Percentiles rank a stretch among this genome's conserved stretches.
These are phyloP conservation scores for Dioscorea zingiberensis DNA, from an alignment of 106 monocot species.

Conservation along the genomic window DNA sequence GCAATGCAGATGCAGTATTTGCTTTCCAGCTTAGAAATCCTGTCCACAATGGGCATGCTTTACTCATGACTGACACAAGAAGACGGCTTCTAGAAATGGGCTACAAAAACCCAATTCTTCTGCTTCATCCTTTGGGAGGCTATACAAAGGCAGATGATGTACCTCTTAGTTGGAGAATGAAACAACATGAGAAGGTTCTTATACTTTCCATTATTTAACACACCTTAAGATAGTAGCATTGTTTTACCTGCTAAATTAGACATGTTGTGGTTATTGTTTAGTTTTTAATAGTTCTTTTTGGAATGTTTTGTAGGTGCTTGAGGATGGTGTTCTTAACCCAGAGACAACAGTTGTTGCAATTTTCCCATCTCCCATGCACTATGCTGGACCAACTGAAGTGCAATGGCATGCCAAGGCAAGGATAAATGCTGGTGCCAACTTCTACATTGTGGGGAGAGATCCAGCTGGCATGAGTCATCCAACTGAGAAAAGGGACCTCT, in stretches of 20 bases:
- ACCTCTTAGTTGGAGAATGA: slow-evolving; percentile 37
- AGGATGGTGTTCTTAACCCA: slow-evolving; percentile 86
- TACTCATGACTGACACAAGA: slow-evolving; percentile 41
- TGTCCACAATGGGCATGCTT: slow-evolving; percentile 39
- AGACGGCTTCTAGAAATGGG: slow-evolving; percentile 33
- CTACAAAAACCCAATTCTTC: slow-evolving; percentile 33
- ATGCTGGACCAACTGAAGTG: slow-evolving; percentile 94
- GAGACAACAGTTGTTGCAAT: slow-evolving; percentile 90
- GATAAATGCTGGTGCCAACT: slow-evolving; percentile 93
- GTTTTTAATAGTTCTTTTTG: neutral
- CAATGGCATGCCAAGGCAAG: slow-evolving; percentile 97
- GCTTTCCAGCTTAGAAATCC: slow-evolving; percentile 40
- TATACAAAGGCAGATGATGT: slow-evolving; percentile 45
- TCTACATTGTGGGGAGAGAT: slow-evolving; percentile 95
- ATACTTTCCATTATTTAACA: neutral
- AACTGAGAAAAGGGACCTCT: slow-evolving; percentile 72
- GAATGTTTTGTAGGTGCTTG: slow-evolving; percentile 57
- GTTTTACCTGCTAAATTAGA: too few relatives aligned
- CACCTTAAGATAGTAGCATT: too few relatives aligned
- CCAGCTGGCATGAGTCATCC: slow-evolving; percentile 96
- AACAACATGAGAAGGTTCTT: slow-evolving; percentile 37
- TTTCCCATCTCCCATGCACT: slow-evolving; percentile 96
- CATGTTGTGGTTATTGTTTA: too few relatives aligned
- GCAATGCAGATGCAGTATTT: slow-evolving; percentile 43
- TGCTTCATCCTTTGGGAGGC: slow-evolving; percentile 38